phyloP scores from a whole-genome alignment of 2,329 filamentous ascomycete genomes.

The Venturia asperata region DNA sequence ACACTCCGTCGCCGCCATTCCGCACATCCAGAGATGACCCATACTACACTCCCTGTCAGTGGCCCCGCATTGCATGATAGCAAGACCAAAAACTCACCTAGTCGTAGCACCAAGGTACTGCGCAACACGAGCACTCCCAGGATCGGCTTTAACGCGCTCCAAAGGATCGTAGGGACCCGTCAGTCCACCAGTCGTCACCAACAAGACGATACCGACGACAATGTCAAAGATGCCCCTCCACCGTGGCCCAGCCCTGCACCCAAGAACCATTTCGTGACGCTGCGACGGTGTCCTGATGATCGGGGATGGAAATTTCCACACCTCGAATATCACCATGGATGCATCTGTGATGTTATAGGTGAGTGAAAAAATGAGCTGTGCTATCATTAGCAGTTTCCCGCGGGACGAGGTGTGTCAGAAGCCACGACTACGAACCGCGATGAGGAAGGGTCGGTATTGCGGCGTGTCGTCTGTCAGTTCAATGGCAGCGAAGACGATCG shows the following conservation, averaged over 20 bases:
- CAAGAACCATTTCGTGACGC: background rate
- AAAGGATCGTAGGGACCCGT: background rate
- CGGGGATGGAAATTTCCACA: background rate
- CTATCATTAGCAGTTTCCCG: background rate
- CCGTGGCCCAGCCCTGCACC: background rate
- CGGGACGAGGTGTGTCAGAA: background rate
- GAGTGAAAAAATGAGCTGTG: background rate
- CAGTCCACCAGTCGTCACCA: background rate
- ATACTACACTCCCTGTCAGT: background rate
- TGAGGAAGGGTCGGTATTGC: constrained; percentile 1
- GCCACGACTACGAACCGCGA: background rate
- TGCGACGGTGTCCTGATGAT: constrained; percentile 1
- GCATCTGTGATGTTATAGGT: background rate
- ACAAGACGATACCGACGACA: background rate
- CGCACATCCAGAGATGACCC: constrained; percentile 4
- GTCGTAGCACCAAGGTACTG: background rate
- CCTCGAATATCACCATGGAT: background rate
- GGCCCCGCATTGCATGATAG: background rate
- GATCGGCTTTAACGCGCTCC: background rate
- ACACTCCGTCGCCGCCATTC: background rate
- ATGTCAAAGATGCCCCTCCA: background rate
- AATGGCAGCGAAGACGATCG: background rate
- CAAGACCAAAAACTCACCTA: background rate
- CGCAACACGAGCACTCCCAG: background rate
- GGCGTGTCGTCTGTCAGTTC: background rate